A percentile compares a stretch with the other conserved stretches of the same genome.
These are phyloP conservation scores for Hypoxylon fragiforme DNA, from an alignment of 495 filamentous ascomycete genomes.

Conservation along the genomic window DNA sequence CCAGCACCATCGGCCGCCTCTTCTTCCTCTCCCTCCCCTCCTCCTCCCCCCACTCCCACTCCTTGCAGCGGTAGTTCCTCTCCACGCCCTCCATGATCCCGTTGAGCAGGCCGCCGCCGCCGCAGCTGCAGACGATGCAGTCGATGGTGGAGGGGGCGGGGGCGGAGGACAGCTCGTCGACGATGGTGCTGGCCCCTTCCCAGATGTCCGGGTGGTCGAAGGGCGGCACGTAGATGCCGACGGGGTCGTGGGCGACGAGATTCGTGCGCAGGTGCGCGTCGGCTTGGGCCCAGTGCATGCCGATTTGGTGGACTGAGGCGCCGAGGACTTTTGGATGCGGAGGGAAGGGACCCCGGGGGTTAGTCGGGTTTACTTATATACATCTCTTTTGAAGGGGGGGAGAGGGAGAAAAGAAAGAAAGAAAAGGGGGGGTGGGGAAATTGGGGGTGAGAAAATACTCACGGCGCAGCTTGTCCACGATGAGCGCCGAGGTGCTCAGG, in stretches of 20 bases:
- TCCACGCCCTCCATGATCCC: conserved; percentile 78
- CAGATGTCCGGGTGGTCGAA: conserved; percentile 89
- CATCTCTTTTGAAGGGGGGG: not conserved
- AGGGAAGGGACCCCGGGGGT: not conserved
- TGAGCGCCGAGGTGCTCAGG: conserved; percentile 63
- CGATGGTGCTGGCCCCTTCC: conserved; percentile 72
- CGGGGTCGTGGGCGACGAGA: conserved; percentile 52
- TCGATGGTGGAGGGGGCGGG: conserved; percentile 52
- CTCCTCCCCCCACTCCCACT: no score
- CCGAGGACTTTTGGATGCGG: no score
- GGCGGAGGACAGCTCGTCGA: conserved; percentile 71
- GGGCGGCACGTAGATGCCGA: conserved; percentile 83
- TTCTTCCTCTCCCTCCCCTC: not conserved
- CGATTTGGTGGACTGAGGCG: conserved; percentile 68
- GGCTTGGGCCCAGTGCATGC: conserved; percentile 75
- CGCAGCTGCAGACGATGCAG: conserved; percentile 80
- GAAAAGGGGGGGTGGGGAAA: not conserved
- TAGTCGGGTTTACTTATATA: not conserved
- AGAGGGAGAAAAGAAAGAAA: not conserved
- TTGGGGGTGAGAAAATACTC: conserved; percentile 4
- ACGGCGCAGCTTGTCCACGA: conserved; percentile 69
- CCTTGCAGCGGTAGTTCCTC: conserved; percentile 38
- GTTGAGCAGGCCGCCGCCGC: conserved; percentile 84
- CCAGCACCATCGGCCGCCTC: conserved; percentile 61
- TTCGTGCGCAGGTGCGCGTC: conserved; percentile 69